Conservation (phyloP, 2,329 filamentous ascomycete species). For the Akanthomyces uredinophilus region DNA sequence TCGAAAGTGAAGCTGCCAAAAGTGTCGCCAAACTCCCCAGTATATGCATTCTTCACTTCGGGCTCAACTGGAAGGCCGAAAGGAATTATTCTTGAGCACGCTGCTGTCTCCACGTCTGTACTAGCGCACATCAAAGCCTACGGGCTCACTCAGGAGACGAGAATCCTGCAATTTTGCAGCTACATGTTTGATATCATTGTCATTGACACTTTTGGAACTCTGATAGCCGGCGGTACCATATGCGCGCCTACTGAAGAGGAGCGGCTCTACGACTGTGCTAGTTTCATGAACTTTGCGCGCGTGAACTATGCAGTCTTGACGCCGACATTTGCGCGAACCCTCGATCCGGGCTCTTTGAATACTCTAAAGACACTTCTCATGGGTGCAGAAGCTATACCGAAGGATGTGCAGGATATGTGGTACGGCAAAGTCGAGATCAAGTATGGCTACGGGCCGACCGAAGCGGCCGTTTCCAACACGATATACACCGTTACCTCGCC, state of each 20-base stretch:
- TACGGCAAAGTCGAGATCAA: not conserved
- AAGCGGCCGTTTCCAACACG: not conserved
- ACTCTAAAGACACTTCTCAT: not conserved
- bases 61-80: conserved; percentile 47
- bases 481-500: not conserved
- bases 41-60: conserved; percentile 46
- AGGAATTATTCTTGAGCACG: conserved; percentile 37
- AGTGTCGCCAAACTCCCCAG: not conserved
- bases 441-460: conserved; percentile 5
- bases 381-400: not conserved
- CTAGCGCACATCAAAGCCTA: not conserved
- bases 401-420: not conserved
- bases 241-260: conserved; percentile 14
- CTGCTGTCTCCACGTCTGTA: conserved; percentile 16
- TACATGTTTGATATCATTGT: conserved; percentile 13
- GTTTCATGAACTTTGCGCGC: conserved; percentile 10
- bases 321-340: not conserved
- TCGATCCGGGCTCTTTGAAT: not conserved
- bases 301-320: conserved; percentile 14
- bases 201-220: not conserved
- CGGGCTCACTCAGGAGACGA: not conserved
- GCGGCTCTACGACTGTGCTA: conserved; percentile 3
- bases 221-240: conserved; percentile 9
- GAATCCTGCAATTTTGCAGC: conserved; percentile 13
- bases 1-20: not conserved